Evolutionary conservation across 768 basidiomycete genomes (phyloP).

Genomic region (Crassisporium funariophilum): DNA sequence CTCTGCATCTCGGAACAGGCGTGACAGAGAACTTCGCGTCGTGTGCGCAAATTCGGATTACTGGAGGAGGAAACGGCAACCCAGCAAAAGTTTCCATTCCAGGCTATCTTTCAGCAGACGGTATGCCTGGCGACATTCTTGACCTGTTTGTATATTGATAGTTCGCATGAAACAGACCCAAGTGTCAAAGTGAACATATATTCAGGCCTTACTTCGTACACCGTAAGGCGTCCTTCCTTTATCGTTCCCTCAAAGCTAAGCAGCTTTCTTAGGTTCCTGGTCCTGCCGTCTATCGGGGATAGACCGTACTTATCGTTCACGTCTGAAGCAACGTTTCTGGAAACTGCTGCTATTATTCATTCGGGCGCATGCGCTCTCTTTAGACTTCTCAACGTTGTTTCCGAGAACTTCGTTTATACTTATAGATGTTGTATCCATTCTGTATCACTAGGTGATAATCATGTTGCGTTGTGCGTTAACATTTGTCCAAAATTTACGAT

Average conservation of each 20-base stretch:
- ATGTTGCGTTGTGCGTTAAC: no score
- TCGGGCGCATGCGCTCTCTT: no score
- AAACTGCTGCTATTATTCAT: no score
- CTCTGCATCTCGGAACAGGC: constrained; percentile 43
- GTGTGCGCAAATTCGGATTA: constrained; percentile 47
- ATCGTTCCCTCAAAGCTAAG: no score
- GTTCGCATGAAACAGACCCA: constrained; percentile 25
- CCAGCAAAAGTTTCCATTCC: constrained; percentile 48
- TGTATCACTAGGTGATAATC: no score
- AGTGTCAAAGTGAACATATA: constrained; percentile 43
- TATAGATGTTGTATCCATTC: no score
- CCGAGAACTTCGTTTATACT: no score
- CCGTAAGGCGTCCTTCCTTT: no score
- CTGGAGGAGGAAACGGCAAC: constrained; percentile 40
- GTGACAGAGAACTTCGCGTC: constrained; percentile 47
- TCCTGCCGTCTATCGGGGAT: constrained; percentile 24
- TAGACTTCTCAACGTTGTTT: no score
- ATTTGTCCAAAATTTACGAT: no score
- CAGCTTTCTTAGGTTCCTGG: constrained; percentile 20
- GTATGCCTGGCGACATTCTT: constrained; percentile 20
- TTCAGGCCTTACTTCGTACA: constrained; percentile 31
- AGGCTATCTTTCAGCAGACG: constrained; percentile 41
- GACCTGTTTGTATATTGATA: neutral
- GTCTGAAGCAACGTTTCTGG: neutral
- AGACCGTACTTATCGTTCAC: no score